These are phyloP conservation scores for Suhomyces anneliseae DNA, from an alignment of 1,139 yeast genomes.

Conservation along the genomic window DNA sequence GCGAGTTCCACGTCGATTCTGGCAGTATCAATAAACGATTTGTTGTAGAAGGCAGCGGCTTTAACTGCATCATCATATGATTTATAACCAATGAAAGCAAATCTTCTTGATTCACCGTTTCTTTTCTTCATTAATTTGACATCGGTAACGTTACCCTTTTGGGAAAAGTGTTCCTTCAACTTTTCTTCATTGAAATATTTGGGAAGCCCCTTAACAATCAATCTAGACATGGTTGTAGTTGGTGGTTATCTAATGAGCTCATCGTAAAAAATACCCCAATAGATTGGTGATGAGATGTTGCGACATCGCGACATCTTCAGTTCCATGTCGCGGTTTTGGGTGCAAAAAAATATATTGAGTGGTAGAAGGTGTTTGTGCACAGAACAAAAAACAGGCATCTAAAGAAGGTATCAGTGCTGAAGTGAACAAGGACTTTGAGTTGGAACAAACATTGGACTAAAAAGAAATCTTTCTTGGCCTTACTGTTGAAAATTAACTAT, in stretches of 20 bases:
- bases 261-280: slow-evolving; percentile 5
- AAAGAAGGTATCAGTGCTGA: too few species aligned
- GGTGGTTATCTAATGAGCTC: slow-evolving; percentile 1
- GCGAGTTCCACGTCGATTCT: slow-evolving; percentile 79
- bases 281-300: background rate
- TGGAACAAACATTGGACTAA: too few species aligned
- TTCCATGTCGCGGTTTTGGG: slow-evolving; percentile 1
- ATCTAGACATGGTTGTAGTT: slow-evolving; percentile 65
- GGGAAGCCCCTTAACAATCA: slow-evolving; percentile 94
- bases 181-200: slow-evolving; percentile 75
- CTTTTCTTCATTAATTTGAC: slow-evolving; percentile 78
- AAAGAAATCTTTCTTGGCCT: too few species aligned
- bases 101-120: slow-evolving; percentile 85
- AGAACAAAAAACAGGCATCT: too few species aligned
- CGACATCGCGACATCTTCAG: background rate
- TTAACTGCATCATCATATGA: slow-evolving; percentile 68
- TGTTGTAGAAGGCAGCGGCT: slow-evolving; percentile 76
- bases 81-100: slow-evolving; percentile 89
- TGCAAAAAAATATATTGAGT: slow-evolving; percentile 1
- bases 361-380: background rate
- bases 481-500: too few species aligned
- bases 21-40: slow-evolving; percentile 80
- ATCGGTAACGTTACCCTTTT: slow-evolving; percentile 74
- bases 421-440: too few species aligned
- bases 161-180: slow-evolving; percentile 64